phyloP scores from a whole-genome alignment of 1,284 basidiomycete species.

The Leccinum subrobustum region DNA sequence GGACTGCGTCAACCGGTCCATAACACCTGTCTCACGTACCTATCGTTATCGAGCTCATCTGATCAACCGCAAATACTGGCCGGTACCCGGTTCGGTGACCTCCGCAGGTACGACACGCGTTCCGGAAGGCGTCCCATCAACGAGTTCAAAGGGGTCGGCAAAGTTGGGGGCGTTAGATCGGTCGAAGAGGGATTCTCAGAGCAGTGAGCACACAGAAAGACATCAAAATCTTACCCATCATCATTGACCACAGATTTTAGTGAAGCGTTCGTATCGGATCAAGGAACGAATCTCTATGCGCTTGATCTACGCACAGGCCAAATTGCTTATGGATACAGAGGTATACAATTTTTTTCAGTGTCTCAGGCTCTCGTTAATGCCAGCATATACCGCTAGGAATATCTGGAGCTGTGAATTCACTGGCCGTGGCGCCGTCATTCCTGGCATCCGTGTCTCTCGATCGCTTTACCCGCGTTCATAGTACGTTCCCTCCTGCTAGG shows the following conservation, averaged over 20 bases:
- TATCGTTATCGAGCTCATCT: constrained; percentile 41
- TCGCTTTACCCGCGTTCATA: constrained; percentile 74
- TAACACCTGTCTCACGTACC: constrained; percentile 66
- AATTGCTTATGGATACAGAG: constrained; percentile 71
- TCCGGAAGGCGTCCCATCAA: constrained; percentile 67
- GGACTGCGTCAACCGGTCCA: constrained; percentile 81
- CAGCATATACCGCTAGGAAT: constrained; percentile 45
- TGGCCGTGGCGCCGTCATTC: constrained; percentile 51
- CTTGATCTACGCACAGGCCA: constrained; percentile 77
- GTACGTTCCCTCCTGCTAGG: constrained; percentile 53
- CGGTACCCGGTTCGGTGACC: constrained; percentile 76
- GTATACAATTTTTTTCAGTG: constrained; percentile 34
- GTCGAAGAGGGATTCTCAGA: constrained; percentile 63
- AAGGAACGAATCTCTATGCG: constrained; percentile 65
- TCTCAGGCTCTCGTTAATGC: constrained; percentile 4
- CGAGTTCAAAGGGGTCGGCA: constrained; percentile 62
- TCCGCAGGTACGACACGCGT: constrained; percentile 81
- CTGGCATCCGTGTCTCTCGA: constrained; percentile 66
- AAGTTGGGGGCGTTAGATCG: constrained; percentile 64
- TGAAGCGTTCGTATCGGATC: constrained; percentile 77
- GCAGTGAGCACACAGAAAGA: constrained; percentile 51
- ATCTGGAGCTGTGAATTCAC: constrained; percentile 64
- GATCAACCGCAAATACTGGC: constrained; percentile 57
- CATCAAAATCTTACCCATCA: neutral
- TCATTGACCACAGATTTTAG: constrained; percentile 38